Base-by-base conservation (phyloP, 116 monocot genomes). In the Trichopus zeylanicus region DNA sequence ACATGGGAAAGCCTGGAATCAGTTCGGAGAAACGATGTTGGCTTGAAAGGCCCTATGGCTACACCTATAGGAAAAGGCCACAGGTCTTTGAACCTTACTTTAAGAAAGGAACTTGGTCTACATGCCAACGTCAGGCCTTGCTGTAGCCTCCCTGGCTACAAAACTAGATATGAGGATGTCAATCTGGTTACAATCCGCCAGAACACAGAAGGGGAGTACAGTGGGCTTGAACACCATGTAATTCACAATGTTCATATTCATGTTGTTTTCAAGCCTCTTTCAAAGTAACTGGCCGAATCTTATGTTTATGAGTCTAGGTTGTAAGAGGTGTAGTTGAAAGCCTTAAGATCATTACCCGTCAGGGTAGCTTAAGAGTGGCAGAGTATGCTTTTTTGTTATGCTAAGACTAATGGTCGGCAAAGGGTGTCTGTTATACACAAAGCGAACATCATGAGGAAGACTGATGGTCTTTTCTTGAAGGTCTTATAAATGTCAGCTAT, bases 1-100 rank as follows among this genome's bases (percentile, higher is more conserved):
- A 42, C 42, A 42, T 42, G 42, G 42, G 42, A 42, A 42, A 42
- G 42, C n/a, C 42, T 42, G 0, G 42, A 42, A 42, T 42, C 42
- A 42, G 12, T 42, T 10, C 12, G 42, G 42, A 42, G 42, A 42
- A 42, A 42, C n/a, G 42, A n/a, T 15, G 42, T 42, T 10, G 42
- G 42, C 42, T 15, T 42, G 42, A 42, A 42, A 42, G 42, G 42
- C 13, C 42, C 42, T 9, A 42, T 42, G 42, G 42, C 42, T 42
- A 42, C 42, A 42, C 42, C 42, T 42, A 42, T 42, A 42, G 42
- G 42, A 42, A 42, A 42, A 42, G 42, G 42, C n/a, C 42, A 42
- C 42, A 9, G 42, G 13, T 42, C 42, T 42, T 42, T 42, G 42
- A 42, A 42, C 42, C 42, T 42, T 42, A n/a, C 42, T 42, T 42